Evolutionary conservation across 2,329 filamentous ascomycete genomes (phyloP).

Genomic region (Fusarium tricinctum): DNA sequence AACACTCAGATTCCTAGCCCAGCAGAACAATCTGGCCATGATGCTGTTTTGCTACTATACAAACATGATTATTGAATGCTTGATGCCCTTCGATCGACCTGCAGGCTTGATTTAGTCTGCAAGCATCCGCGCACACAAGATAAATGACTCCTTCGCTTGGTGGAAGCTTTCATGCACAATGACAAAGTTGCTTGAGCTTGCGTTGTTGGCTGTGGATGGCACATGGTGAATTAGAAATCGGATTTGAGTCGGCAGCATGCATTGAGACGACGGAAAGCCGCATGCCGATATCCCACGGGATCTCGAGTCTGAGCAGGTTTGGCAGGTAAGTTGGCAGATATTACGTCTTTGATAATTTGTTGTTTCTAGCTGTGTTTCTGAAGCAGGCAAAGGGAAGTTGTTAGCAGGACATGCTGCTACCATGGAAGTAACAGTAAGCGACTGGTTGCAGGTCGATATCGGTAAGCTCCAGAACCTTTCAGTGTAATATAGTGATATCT

Average conservation of each 20-base stretch:
- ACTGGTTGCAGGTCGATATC: neutral
- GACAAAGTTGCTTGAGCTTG: neutral
- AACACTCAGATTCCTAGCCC: neutral
- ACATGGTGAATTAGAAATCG: neutral
- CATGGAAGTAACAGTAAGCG: too few relatives aligned
- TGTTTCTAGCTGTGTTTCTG: neutral
- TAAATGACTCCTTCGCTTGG: slow-evolving; percentile 8
- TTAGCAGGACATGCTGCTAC: neutral
- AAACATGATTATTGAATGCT: neutral
- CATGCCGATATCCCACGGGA: slow-evolving; percentile 13
- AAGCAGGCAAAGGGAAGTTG: neutral
- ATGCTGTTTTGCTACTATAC: neutral
- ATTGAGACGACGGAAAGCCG: slow-evolving; percentile 11
- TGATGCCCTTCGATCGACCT: neutral
- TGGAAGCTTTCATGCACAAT: slow-evolving; percentile 2
- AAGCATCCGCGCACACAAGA: slow-evolving; percentile 25
- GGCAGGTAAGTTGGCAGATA: neutral
- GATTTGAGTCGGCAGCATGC: neutral
- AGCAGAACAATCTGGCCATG: slow-evolving; percentile 10
- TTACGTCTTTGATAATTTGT: neutral
- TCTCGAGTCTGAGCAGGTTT: neutral
- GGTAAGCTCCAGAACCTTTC: neutral
- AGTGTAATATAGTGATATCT: neutral
- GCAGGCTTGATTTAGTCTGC: slow-evolving; percentile 9
- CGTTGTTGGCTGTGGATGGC: neutral